Conservation (phyloP, 179 eudicot genomes). For the Corrigiola litoralis region DNA sequence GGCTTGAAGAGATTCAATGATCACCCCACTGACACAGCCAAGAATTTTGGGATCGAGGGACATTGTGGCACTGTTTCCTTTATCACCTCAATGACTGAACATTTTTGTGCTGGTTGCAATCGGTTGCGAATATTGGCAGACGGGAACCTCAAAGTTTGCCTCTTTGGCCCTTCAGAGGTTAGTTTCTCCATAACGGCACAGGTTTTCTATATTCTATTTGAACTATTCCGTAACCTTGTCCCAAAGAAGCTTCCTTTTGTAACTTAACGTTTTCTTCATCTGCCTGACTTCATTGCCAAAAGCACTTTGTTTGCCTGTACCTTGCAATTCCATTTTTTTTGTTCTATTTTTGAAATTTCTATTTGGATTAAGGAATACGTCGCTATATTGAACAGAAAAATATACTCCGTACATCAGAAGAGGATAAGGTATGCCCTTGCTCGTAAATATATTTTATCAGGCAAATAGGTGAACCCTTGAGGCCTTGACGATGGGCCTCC, state of each 20-base stretch:
- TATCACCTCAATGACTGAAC: slow-evolving; percentile 97
- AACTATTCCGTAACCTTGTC: background rate
- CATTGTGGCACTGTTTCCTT: slow-evolving; percentile 87
- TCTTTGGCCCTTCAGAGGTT: slow-evolving; percentile 96
- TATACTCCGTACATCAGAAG: too few relatives aligned
- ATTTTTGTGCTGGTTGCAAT: slow-evolving; percentile 93
- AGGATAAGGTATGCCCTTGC: too few relatives aligned
- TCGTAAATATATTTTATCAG: too few relatives aligned
- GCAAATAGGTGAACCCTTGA: too few relatives aligned
- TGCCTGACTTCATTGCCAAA: background rate
- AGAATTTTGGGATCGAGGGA: slow-evolving; percentile 84
- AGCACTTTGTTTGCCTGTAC: too few relatives aligned
- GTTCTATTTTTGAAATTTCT: too few relatives aligned
- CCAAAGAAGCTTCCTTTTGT: background rate
- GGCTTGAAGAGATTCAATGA: slow-evolving; percentile 54
- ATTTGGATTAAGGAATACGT: too few relatives aligned
- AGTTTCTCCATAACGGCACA: background rate
- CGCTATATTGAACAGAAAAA: too few relatives aligned
- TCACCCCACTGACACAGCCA: slow-evolving; percentile 90
- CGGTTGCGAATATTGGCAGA: slow-evolving; percentile 92
- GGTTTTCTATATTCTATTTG: background rate
- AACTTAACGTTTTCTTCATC: slow-evolving; percentile 6
- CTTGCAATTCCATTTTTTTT: too few relatives aligned
- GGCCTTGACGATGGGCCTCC: too few relatives aligned
- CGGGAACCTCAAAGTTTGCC: slow-evolving; percentile 95